Evolutionary conservation across 2,329 filamentous ascomycete species (phyloP).

Genomic region (Beauveria brongniartii): DNA sequence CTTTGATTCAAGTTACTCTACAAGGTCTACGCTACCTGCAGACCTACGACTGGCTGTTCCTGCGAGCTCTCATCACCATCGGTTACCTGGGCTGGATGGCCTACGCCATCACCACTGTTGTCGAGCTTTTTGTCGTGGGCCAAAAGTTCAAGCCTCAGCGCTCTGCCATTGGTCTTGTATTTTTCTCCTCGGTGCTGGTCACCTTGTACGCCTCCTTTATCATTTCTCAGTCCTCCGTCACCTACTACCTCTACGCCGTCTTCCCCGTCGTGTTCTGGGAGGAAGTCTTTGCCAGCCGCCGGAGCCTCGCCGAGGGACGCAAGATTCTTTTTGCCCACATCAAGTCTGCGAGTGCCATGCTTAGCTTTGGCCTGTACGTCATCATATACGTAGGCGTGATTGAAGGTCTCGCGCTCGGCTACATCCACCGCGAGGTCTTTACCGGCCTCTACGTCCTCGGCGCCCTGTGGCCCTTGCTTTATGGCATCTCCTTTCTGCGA

Average conservation of each 20-base stretch:
- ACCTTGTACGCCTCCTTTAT: slow-evolving; percentile 71
- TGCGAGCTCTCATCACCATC: slow-evolving; percentile 77
- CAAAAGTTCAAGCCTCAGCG: slow-evolving; percentile 57
- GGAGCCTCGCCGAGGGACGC: slow-evolving; percentile 59
- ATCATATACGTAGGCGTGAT: slow-evolving; percentile 66
- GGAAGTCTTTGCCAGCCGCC: slow-evolving; percentile 74
- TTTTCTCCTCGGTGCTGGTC: slow-evolving; percentile 71
- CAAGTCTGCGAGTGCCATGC: slow-evolving; percentile 46
- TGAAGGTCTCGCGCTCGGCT: slow-evolving; percentile 78
- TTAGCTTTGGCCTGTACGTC: slow-evolving; percentile 55
- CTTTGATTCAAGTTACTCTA: slow-evolving; percentile 68
- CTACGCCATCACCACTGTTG: slow-evolving; percentile 80
- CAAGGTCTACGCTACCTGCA: slow-evolving; percentile 87
- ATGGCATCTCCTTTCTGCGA: slow-evolving; percentile 65
- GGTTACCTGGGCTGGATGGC: slow-evolving; percentile 96
- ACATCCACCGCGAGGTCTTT: slow-evolving; percentile 83
- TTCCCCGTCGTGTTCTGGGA: slow-evolving; percentile 97
- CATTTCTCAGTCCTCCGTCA: slow-evolving; percentile 67
- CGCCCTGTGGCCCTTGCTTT: slow-evolving; percentile 67
- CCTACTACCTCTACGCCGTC: slow-evolving; percentile 86
- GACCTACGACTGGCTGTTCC: slow-evolving; percentile 97
- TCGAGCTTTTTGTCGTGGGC: slow-evolving; percentile 80
- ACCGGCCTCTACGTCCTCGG: slow-evolving; percentile 71
- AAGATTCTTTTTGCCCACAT: slow-evolving; percentile 63
- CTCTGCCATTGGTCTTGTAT: slow-evolving; percentile 46